Evolutionary conservation across 2,329 filamentous ascomycete genomes (phyloP), one percentile per base, ranked within the genome.

Genomic region (Phialophora verrucosa): DNA sequence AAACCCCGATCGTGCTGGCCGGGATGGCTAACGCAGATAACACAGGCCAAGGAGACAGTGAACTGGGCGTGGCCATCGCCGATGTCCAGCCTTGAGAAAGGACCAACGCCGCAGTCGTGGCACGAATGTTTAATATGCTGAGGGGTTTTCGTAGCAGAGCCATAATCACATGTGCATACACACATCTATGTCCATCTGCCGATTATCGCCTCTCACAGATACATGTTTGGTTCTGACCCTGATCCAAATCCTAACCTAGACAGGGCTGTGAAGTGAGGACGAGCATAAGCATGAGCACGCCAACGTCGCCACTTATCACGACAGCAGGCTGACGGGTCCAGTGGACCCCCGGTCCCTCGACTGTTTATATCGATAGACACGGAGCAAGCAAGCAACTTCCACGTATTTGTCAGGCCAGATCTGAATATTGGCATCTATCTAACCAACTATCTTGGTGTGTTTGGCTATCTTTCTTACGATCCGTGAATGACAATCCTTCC

Each of bases 31-130:
- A 44, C 38, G 2, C 10, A 44, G 12, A 12, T n/a, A 3, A 7
- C 3, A n/a, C 38, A 62, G 60, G 60, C 14, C 60, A 62, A 14
- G 60, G 60, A 35, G 60, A 62, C 20, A 62, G 60, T n/a, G 60
- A 62, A 4, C 27, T 62, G 51, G 60, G 60, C 25, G 60, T 62
- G 3, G 60, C 60, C 7, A 62, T 56, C 31, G 60, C 60, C 7
- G 60, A 62, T 49, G 35, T 29, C 14, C 60, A 62, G 25, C 50
- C 35, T 44, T 49, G 32, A 49, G 57, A 27, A 5, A 27, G 4
- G 1, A 4, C 38, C 38, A 0, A n/a, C 5, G 2, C 5, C 17
- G 6, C 14, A 44, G 38, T 0, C 14, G 20, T 44, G 14, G 14
- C n/a, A 42, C n/a, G 17, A 7, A 44, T 35, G 38, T 8, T n/a